Evolutionary conservation across 2,329 filamentous ascomycete genomes (phyloP).

Genomic region (Calonectria pauciramosa): DNA sequence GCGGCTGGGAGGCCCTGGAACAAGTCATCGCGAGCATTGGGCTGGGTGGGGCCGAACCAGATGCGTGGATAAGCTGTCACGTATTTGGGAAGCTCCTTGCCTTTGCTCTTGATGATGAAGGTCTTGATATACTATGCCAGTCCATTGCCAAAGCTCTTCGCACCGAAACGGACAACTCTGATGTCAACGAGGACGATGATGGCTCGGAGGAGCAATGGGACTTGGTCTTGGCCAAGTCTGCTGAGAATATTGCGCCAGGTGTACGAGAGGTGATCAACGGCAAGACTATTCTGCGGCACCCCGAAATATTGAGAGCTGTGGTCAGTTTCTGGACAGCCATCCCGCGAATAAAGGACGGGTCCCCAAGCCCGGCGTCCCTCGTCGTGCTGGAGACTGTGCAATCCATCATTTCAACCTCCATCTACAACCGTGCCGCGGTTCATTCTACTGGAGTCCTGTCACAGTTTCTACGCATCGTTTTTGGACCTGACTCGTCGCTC

Average conservation of each 20-base stretch:
- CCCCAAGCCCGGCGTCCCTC: constrained; percentile 69
- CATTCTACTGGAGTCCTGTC: constrained; percentile 80
- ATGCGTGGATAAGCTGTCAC: constrained; percentile 77
- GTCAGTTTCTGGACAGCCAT: constrained; percentile 75
- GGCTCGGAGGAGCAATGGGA: constrained; percentile 55
- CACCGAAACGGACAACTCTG: constrained; percentile 44
- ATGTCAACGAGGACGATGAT: constrained; percentile 48
- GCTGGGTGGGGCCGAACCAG: constrained; percentile 74
- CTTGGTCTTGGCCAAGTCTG: constrained; percentile 53
- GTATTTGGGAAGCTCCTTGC: constrained; percentile 87
- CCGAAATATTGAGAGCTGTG: constrained; percentile 74
- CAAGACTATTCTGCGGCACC: constrained; percentile 68
- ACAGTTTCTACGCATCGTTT: constrained; percentile 74
- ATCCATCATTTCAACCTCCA: constrained; percentile 71
- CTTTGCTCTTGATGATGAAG: constrained; percentile 84
- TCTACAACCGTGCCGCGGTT: constrained; percentile 78
- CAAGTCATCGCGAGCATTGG: constrained; percentile 79
- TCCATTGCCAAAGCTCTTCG: constrained; percentile 57
- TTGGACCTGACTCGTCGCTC: constrained; percentile 65
- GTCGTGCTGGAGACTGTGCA: constrained; percentile 76
- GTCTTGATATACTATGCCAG: constrained; percentile 77
- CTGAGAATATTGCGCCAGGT: constrained; percentile 53
- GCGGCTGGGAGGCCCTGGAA: constrained; percentile 84
- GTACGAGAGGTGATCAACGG: constrained; percentile 65
- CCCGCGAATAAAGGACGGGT: constrained; percentile 59